Evolutionary conservation across 768 basidiomycete genomes (phyloP).

Genomic region (Leucosporidium creatinivorum): DNA sequence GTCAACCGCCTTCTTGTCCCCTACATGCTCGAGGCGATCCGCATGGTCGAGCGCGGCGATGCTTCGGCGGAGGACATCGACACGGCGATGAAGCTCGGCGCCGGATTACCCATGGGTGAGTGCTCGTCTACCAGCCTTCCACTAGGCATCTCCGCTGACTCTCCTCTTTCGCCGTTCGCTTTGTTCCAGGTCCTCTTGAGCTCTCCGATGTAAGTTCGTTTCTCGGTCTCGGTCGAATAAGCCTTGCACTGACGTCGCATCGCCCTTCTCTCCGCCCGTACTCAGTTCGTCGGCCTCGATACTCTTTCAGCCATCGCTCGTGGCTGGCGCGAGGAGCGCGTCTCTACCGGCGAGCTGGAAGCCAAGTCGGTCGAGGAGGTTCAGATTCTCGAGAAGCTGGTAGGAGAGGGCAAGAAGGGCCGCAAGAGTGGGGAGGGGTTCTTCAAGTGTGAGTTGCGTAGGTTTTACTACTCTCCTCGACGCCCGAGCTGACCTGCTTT

Average conservation of each 20-base stretch:
- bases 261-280: background rate
- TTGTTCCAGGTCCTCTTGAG: conserved; percentile 43
- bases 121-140: background rate
- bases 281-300: conserved; percentile 46
- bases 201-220: conserved; percentile 25
- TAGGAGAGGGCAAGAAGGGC: conserved; percentile 44
- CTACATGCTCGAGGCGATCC: conserved; percentile 46
- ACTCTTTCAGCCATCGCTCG: conserved; percentile 40
- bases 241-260: background rate
- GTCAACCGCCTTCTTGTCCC: conserved; percentile 46
- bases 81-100: conserved; percentile 48
- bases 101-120: conserved; percentile 37
- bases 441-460: conserved; percentile 36
- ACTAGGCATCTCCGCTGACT: background rate
- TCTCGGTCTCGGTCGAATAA: background rate
- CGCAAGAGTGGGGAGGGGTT: conserved; percentile 46
- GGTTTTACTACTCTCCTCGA: no score
- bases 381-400: conserved; percentile 42
- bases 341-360: conserved; percentile 40
- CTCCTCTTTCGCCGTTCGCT: background rate
- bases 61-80: conserved; percentile 46
- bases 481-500: no score
- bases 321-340: conserved; percentile 44
- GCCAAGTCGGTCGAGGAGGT: conserved; percentile 40
- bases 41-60: conserved; percentile 47